phyloP scores from a whole-genome alignment of 2,329 filamentous ascomycete genomes.

The Colletotrichum sublineola region DNA sequence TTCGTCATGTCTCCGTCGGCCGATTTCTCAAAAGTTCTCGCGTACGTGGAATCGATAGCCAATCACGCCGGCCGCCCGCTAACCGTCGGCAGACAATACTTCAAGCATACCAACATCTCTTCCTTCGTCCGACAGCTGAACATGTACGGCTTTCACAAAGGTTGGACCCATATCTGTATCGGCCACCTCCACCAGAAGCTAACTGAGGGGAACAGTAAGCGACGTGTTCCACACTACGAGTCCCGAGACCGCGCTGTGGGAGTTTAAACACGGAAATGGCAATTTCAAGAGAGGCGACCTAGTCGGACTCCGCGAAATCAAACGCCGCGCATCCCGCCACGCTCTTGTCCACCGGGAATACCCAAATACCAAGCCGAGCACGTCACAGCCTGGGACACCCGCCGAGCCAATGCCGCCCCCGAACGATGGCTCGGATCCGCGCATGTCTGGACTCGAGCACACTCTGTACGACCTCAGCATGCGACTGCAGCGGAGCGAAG shows the following conservation, averaged over 20 bases:
- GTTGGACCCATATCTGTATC: slow-evolving; percentile 59
- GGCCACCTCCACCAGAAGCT: neutral
- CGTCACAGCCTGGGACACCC: slow-evolving; percentile 86
- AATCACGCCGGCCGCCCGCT: neutral
- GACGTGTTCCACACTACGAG: slow-evolving; percentile 97
- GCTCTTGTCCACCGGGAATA: slow-evolving; percentile 94
- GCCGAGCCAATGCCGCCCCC: slow-evolving; percentile 77
- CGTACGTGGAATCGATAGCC: slow-evolving; percentile 71
- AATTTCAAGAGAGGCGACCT: slow-evolving; percentile 97
- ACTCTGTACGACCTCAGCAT: slow-evolving; percentile 83
- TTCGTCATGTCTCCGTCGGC: slow-evolving; percentile 99
- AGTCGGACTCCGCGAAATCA: slow-evolving; percentile 92
- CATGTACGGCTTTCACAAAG: slow-evolving; percentile 99
- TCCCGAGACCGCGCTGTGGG: slow-evolving; percentile 94
- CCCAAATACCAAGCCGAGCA: slow-evolving; percentile 79
- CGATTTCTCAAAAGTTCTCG: slow-evolving; percentile 97
- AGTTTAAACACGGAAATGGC: slow-evolving; percentile 98
- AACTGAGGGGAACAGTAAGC: slow-evolving; percentile 75
- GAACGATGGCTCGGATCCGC: slow-evolving; percentile 81
- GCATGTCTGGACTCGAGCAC: slow-evolving; percentile 83
- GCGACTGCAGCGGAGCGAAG: slow-evolving; percentile 85
- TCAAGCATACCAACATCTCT: slow-evolving; percentile 99
- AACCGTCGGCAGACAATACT: slow-evolving; percentile 81
- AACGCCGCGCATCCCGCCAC: slow-evolving; percentile 92
- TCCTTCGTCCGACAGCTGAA: slow-evolving; percentile 98